These are phyloP conservation scores for Laburnicola sp. DNA, from an alignment of 2,329 filamentous ascomycete genomes.

Conservation along the genomic window DNA sequence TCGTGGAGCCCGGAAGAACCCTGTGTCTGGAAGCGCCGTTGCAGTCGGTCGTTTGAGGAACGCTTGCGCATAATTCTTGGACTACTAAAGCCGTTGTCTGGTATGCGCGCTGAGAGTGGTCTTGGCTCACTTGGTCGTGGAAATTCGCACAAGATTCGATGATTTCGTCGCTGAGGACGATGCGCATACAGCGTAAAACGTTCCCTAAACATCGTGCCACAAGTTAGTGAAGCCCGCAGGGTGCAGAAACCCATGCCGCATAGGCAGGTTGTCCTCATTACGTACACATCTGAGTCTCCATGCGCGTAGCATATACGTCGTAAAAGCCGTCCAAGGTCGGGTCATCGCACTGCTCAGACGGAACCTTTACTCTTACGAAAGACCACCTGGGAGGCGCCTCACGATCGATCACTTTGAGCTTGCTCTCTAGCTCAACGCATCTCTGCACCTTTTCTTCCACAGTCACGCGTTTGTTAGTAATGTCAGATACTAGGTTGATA, in stretches of 20 bases:
- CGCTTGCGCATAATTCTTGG: conserved; percentile 37
- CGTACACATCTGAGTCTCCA: conserved; percentile 35
- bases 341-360: background rate
- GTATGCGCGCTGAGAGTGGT: conserved; percentile 10
- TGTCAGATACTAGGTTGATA: conserved; percentile 25
- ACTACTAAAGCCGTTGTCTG: conserved; percentile 26
- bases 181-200: conserved; percentile 34
- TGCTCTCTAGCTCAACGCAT: conserved; percentile 27
- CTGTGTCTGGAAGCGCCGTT: conserved; percentile 21
- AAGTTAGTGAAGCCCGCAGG: too few relatives aligned
- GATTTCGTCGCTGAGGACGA: conserved; percentile 37
- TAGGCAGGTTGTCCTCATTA: too few relatives aligned
- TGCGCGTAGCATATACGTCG: conserved; percentile 35
- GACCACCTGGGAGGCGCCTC: conserved; percentile 25
- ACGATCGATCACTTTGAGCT: conserved; percentile 24
- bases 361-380: conserved; percentile 15
- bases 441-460: conserved; percentile 17
- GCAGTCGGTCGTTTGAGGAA: conserved; percentile 38
- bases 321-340: conserved; percentile 21
- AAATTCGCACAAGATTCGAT: conserved; percentile 10
- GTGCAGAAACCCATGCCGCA: too few relatives aligned
- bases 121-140: conserved; percentile 1
- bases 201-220: too few relatives aligned
- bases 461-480: conserved; percentile 15
- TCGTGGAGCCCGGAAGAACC: conserved; percentile 6